Conservation (phyloP, 192 early-diverging fungal species). For the Coemansia furcata region DNA sequence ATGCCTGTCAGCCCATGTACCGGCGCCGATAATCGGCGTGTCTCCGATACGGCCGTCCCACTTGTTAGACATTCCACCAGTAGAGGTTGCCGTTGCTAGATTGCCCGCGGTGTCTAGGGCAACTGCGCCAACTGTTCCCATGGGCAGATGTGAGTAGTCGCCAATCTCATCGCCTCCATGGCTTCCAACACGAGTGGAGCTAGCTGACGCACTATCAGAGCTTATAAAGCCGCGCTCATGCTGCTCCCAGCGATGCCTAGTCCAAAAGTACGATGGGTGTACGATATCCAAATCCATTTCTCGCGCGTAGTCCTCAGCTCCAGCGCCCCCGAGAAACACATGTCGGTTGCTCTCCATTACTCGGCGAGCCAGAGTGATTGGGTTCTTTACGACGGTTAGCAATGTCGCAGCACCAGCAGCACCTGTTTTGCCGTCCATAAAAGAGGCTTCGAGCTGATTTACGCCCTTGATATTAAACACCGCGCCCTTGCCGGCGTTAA, state of each 20-base stretch:
- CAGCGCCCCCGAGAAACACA: constrained; percentile 28
- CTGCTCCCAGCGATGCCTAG: constrained; percentile 40
- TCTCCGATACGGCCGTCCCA: constrained; percentile 35
- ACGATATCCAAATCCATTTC: constrained; percentile 28
- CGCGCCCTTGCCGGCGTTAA: constrained; percentile 37
- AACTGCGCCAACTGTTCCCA: constrained; percentile 41
- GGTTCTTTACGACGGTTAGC: constrained; percentile 35
- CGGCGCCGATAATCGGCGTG: constrained; percentile 35
- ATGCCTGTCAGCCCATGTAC: constrained; percentile 31
- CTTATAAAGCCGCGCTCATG: constrained; percentile 25
- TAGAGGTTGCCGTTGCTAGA: constrained; percentile 36
- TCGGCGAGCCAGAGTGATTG: constrained; percentile 38
- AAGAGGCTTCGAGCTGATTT: constrained; percentile 38
- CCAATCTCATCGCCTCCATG: background rate
- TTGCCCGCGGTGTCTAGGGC: constrained; percentile 20
- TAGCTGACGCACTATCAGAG: background rate
- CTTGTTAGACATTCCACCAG: constrained; percentile 40
- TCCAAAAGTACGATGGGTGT: constrained; percentile 33
- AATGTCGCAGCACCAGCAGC: constrained; percentile 35
- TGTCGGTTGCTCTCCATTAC: constrained; percentile 31
- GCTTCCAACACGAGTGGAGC: background rate
- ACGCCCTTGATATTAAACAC: constrained; percentile 31
- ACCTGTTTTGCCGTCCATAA: constrained; percentile 25
- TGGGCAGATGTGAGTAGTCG: constrained; percentile 26
- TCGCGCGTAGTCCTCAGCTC: constrained; percentile 29